Conservation (phyloP, 805 yeast genomes). For the Brettanomyces nanus region DNA sequence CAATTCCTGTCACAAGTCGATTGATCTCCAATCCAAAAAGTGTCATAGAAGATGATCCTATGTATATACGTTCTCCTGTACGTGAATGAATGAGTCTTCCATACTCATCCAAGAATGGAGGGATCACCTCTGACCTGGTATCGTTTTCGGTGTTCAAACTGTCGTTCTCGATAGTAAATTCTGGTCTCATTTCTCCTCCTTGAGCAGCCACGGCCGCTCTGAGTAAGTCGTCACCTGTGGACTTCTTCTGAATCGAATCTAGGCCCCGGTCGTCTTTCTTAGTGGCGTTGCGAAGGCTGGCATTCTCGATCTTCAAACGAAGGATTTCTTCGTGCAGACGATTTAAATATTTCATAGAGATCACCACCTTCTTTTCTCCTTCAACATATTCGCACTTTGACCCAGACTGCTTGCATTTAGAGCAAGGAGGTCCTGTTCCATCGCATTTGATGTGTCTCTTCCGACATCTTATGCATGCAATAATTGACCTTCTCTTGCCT, state of each 20-base stretch:
- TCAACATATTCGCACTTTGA: constrained; percentile 63
- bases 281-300: constrained; percentile 38
- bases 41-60: constrained; percentile 80
- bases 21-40: constrained; percentile 72
- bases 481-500: constrained; percentile 17
- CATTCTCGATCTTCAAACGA: constrained; percentile 57
- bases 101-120: constrained; percentile 63
- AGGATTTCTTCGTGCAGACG: constrained; percentile 63
- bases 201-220: not conserved
- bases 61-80: constrained; percentile 68
- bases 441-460: constrained; percentile 70
- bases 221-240: not conserved
- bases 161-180: not conserved
- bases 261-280: constrained; percentile 14
- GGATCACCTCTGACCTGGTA: constrained; percentile 41
- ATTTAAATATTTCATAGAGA: constrained; percentile 61
- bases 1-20: constrained; percentile 30
- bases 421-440: constrained; percentile 62
- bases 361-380: constrained; percentile 64
- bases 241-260: constrained; percentile 31
- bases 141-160: not conserved
- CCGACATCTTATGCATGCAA: constrained; percentile 56
- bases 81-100: constrained; percentile 67
- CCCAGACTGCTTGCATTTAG: constrained; percentile 47
- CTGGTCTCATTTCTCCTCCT: not conserved